These are phyloP conservation scores for Nevesoporus exiguus DNA, from an alignment of 768 basidiomycete genomes.

Conservation along the genomic window DNA sequence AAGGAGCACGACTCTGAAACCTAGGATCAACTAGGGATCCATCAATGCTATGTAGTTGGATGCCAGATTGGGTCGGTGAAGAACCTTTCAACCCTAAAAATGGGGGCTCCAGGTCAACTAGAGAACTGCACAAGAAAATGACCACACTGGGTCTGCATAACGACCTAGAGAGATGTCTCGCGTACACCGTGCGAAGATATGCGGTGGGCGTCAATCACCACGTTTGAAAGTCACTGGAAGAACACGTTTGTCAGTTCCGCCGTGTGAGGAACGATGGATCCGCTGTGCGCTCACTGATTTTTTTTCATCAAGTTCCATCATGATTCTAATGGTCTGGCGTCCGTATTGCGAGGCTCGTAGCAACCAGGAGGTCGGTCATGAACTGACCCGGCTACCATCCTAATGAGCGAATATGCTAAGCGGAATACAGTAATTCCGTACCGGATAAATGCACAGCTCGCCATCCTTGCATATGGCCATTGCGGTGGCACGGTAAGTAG, in stretches of 20 bases:
- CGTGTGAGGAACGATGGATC: background rate
- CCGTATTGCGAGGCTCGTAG: slow-evolving; percentile 27
- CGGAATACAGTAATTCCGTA: slow-evolving; percentile 5
- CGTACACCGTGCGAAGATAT: background rate
- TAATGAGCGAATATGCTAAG: background rate
- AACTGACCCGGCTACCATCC: slow-evolving; percentile 19
- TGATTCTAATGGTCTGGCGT: slow-evolving; percentile 17
- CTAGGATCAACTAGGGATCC: background rate
- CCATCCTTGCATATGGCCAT: slow-evolving; percentile 29
- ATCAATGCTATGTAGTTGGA: background rate
- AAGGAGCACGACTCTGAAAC: too few species aligned
- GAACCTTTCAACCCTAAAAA: background rate
- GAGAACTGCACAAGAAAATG: background rate
- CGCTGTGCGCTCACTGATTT: background rate
- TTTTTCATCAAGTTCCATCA: too few species aligned
- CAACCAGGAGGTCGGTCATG: slow-evolving; percentile 29
- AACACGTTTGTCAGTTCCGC: background rate
- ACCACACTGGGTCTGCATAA: background rate
- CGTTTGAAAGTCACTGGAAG: background rate
- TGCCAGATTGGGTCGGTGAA: background rate
- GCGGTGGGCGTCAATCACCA: background rate
- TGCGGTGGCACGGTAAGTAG: slow-evolving; percentile 25
- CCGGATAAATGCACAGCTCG: slow-evolving; percentile 26
- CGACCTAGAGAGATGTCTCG: background rate
- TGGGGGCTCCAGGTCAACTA: background rate